Evolutionary conservation across 192 early-diverging fungal species (phyloP), one percentile per base, ranked within the genome.

Genomic region (Thamnidium elegans): DNA sequence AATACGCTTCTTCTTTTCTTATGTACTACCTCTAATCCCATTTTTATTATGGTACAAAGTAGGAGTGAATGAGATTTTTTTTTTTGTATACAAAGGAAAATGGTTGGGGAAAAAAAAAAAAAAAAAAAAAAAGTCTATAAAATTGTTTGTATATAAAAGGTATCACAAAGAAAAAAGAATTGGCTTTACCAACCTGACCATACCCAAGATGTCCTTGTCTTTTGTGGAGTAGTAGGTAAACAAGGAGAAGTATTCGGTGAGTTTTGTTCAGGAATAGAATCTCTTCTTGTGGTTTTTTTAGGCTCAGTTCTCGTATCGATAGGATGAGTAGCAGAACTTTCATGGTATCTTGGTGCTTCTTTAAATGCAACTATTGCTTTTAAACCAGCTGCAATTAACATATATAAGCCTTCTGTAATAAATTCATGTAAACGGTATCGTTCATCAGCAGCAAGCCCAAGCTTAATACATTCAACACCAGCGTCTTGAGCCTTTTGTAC

Each of bases 311-410:
- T 59, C 50, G 32, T 45, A 17, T 68, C 45, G n/a, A 56, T 50
- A 43, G 53, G 46, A 21, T 39, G 56, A 7, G 48, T 46, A 20
- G n/a, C n/a, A n/a, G 23, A 19, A 9, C 62, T 20, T 39, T 65
- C 54, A 50, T 55, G 20, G 68, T 83, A 77, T 31, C 79, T 69
- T 3, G 82, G 80, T 0, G 78, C 70, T 63, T 84, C 80, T 43
- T 81, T 84, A 50, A 78, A 84, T 15, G 82, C 82, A n/a, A 84
- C 76, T 4, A 70, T 76, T 3, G 82, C 82, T 36, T 80, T 84
- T 53, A 84, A 67, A 14, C 71, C 61, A 6, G 80, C 82, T 5
- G 82, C 77, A 15, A 81, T 34, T 0, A 75, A 63, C 4, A 74
- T 79, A 32, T 78, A 84, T 31, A 81, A 47, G 7, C 72, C 71